Evolutionary conservation across 306 rosid genomes (phyloP).

Genomic region (Cucurbita argyrosperma): DNA sequence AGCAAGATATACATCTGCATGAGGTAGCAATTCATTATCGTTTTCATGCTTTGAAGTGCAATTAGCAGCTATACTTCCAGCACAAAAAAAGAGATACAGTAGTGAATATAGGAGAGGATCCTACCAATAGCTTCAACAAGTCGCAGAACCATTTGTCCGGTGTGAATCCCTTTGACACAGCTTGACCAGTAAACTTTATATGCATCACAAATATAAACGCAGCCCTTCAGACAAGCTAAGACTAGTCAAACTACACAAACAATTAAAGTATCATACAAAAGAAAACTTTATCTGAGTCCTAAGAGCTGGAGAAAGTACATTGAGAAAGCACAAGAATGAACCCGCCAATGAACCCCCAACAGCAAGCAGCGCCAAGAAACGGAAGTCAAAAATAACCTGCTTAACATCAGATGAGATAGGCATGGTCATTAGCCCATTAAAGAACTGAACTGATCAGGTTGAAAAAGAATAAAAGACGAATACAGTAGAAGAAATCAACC

Average conservation of each 20-base stretch:
- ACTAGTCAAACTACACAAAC: slow-evolving; percentile 4
- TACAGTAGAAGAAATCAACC: too few species aligned
- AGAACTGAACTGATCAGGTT: too few species aligned
- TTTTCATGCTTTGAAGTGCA: not conserved
- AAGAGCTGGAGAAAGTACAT: slow-evolving; percentile 32
- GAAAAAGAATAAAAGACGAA: too few species aligned
- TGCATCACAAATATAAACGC: slow-evolving; percentile 65
- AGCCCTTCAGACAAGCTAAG: slow-evolving; percentile 46
- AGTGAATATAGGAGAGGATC: not conserved
- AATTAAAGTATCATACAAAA: not conserved
- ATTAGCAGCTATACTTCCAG: not conserved
- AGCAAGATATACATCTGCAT: slow-evolving; percentile 95
- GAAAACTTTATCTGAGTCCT: not conserved
- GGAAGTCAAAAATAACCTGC: slow-evolving; percentile 87
- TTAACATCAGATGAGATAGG: slow-evolving; percentile 7
- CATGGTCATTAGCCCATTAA: too few species aligned
- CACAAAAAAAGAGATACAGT: not conserved
- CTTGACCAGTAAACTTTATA: slow-evolving; percentile 81
- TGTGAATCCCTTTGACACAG: slow-evolving; percentile 83
- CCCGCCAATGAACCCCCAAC: slow-evolving; percentile 94
- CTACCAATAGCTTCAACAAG: slow-evolving; percentile 96
- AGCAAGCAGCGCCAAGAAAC: slow-evolving; percentile 89
- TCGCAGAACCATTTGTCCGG: slow-evolving; percentile 76
- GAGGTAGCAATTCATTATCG: slow-evolving; percentile 6
- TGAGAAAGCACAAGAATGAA: slow-evolving; percentile 86